phyloP scores from a whole-genome alignment of 345 rosid genomes.

The Barbarea vulgaris region DNA sequence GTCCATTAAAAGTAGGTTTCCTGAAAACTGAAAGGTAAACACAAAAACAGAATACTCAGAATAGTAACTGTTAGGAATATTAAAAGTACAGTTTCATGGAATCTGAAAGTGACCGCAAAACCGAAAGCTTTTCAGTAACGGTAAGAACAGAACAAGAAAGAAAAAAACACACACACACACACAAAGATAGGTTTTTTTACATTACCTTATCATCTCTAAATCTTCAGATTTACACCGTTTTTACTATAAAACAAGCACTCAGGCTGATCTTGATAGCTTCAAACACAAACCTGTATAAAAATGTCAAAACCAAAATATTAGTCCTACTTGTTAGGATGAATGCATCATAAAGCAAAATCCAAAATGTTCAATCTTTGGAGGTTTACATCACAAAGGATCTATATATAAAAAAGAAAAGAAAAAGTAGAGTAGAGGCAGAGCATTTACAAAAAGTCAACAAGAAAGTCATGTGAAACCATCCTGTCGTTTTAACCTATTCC shows the following conservation, averaged over 20 bases:
- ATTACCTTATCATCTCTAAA: conserved; percentile 74
- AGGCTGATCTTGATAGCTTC: conserved; percentile 2
- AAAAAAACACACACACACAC: no score
- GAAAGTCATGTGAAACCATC: conserved; percentile 15
- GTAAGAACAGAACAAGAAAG: not conserved
- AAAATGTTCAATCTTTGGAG: not conserved
- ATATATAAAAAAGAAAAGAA: no score
- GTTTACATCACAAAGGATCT: not conserved
- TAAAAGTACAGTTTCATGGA: conserved; percentile 47
- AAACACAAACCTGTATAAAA: conserved; percentile 13
- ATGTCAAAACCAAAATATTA: not conserved
- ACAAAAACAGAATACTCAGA: conserved; percentile 15
- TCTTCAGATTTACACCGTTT: conserved; percentile 42
- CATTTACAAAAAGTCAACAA: conserved; percentile 13
- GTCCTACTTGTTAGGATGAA: not conserved
- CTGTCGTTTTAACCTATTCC: not conserved
- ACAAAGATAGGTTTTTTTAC: not conserved
- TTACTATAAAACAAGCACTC: conserved; percentile 21
- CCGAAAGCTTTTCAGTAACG: not conserved
- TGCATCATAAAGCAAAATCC: not conserved
- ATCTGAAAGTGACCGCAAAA: conserved; percentile 34
- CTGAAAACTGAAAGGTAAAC: conserved; percentile 47
- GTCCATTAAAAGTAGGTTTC: conserved; percentile 70
- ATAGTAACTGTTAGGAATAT: conserved; percentile 21
- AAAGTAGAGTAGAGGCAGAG: not conserved